Base-by-base conservation (phyloP, 352 stramenopile species). In the Elongisporangium undulatum region DNA sequence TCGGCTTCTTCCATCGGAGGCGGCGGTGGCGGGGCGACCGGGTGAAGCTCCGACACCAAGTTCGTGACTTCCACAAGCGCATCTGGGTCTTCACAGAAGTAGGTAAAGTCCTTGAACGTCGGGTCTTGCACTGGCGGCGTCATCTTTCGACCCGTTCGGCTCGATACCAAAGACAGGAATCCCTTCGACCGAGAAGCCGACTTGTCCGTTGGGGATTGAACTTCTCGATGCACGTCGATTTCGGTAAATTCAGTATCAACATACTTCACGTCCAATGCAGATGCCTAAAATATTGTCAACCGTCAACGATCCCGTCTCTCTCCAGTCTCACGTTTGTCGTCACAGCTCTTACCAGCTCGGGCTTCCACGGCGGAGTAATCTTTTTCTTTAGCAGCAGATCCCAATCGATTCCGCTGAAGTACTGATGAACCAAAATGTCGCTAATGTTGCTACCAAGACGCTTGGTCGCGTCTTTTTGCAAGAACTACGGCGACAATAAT, bases 31-130 rank as follows among this genome's bases (percentile, higher is more conserved):
- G 77, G 77, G 8, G 67, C 65, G 1, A 73, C 63, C 19, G 82
- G 84, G 22, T 83, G 84, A 17, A 95, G 56, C 59, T 95, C 87
- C 13, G 85, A 87, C 8, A 94, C 87, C 20, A 95, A 62, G 49
- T 93, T 81, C 0, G 72, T 85, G 16, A 94, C 87, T 58, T 92
- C 84, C 17, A 95, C 87, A 8, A 95, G 78, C 22, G 85, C 72
- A 55, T 95, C 86, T 0, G 87, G 87, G 61, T 95, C 82, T 80
- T 95, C 84, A 49, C 87, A 95, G 26, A 89, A 95, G 68, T 95
- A 95, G 2, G 87, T 95, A 34, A 95, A 95, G 57, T 95, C 87
- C 70, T 95, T 95, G 51, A 95, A 95, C 2, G 87, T 94, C 7
- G 87, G 87, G 49, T 95, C 87, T 58, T 95, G 87, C 53, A 90